A percentile compares a stretch with the other conserved stretches of the same genome.
Conservation (phyloP, 163 green algal genomes). For the Volvox carteri region DNA sequence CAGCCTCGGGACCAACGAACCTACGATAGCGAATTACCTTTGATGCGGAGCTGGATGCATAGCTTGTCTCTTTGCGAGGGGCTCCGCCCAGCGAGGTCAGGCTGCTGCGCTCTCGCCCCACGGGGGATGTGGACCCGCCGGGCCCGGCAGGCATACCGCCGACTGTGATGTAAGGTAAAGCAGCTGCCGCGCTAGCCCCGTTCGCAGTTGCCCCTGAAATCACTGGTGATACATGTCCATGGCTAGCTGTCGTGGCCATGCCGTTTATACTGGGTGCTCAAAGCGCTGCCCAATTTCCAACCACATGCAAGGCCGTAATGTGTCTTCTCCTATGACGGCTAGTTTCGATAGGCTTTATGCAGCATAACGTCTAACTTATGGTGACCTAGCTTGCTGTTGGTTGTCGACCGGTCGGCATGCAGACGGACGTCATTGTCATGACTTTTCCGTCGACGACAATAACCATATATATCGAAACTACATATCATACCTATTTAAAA, state of each 20-base stretch:
- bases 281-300: neutral
- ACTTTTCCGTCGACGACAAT: neutral
- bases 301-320: neutral
- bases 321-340: neutral
- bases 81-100: neutral
- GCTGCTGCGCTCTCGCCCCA: constrained; percentile 23
- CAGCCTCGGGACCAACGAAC: too few relatives aligned
- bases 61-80: constrained; percentile 18
- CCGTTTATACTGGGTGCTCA: neutral
- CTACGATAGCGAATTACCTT: too few relatives aligned
- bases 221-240: neutral
- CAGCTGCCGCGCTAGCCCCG: neutral
- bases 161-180: neutral
- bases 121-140: neutral
- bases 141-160: neutral
- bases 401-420: neutral
- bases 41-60: constrained; percentile 25
- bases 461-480: neutral
- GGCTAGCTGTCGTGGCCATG: constrained; percentile 3
- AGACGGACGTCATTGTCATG: neutral
- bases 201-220: neutral
- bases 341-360: neutral
- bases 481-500: too few relatives aligned
- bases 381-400: neutral
- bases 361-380: neutral